Evolutionary conservation across 2,329 filamentous ascomycete genomes (phyloP).

Genomic region (Phialemoniopsis sp.): DNA sequence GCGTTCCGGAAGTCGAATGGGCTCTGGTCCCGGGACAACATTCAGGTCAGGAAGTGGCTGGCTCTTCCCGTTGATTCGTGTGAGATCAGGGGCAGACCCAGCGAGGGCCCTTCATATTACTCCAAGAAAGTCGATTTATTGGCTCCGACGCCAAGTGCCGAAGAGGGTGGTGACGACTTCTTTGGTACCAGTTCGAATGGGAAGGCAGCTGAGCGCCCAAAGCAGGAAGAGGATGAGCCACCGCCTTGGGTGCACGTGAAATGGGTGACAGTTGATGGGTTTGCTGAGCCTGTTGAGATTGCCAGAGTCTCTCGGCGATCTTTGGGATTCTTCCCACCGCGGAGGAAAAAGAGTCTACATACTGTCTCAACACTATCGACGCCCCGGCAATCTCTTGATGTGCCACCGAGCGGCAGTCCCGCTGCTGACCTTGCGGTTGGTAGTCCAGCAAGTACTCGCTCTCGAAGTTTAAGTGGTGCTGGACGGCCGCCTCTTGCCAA

Average conservation of each 20-base stretch:
- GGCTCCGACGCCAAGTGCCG: conserved; percentile 40
- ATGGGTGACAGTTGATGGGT: conserved; percentile 78
- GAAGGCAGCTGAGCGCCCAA: conserved; percentile 7
- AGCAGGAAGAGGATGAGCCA: conserved; percentile 45
- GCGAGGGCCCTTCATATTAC: conserved; percentile 45
- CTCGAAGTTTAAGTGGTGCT: conserved; percentile 37
- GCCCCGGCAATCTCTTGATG: conserved; percentile 61
- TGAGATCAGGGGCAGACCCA: conserved; percentile 71
- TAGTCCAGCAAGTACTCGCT: conserved; percentile 26
- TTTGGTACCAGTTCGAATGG: conserved; percentile 12
- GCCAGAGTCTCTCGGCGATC: conserved; percentile 75
- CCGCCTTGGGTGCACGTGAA: conserved; percentile 80
- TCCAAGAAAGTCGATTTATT: conserved; percentile 44
- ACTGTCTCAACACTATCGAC: conserved; percentile 64
- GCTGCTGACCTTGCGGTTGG: conserved; percentile 22
- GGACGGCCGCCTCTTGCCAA: conserved; percentile 20
- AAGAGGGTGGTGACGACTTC: conserved; percentile 13
- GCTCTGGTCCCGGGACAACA: conserved; percentile 89
- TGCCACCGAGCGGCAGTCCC: conserved; percentile 31
- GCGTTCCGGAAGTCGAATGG: conserved; percentile 84
- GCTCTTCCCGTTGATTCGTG: conserved; percentile 88
- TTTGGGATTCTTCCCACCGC: conserved; percentile 87
- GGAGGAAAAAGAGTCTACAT: conserved; percentile 76
- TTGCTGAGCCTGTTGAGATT: conserved; percentile 71
- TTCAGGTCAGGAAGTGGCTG: conserved; percentile 78